Base-by-base conservation (phyloP, 371 early-diverging fungal genomes). In the Mortierella sp. region DNA sequence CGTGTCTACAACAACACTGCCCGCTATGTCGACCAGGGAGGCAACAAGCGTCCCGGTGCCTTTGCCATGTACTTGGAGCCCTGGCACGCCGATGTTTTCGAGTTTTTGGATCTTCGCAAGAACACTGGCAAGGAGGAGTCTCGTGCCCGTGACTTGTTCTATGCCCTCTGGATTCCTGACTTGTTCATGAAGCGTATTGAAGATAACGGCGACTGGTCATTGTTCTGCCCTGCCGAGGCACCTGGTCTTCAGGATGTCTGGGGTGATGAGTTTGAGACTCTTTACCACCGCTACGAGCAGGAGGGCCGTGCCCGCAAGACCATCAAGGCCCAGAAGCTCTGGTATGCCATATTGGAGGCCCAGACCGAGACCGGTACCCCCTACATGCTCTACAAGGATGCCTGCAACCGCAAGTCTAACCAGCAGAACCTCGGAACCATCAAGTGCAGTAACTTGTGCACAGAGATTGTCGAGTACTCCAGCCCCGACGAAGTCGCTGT, bases 321-420 rank as follows among this genome's bases (percentile, higher is more conserved):
- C 13, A 91, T 99, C 80, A 96, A 97, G 84, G 99, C 99, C 45
- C 99, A 99, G 88, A 98, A 99, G 92, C 92, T 99, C 55, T 99
- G 99, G 99, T 97, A 96, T 88, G 98, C 99, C 21, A 99, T 99
- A 76, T 83, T 99, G 63, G 99, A 99, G 78, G 91, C 99, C 13
- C 99, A 99, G 90, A 98, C 98, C 54, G 99, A 99, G 90, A 99
- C 99, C 24, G 99, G 99, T 34, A 99, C 96, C 65, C 99, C 99
- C 1, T 99, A 97, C 90, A 99, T 99, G 97, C 94, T 99, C 54
- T 99, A 99, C 94, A 99, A 99, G 93, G 99, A 99, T 92, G 94
- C 96, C 45, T 96, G 96, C 90, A 98, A 98, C 91, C 91, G 95
- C 90, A 96, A 96, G 90, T 96, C 95, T 50, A 98, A 98, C 93